Evolutionary conservation across 202 grass and related monocot genomes (phyloP).

Genomic region (Brachypodium distachyon): DNA sequence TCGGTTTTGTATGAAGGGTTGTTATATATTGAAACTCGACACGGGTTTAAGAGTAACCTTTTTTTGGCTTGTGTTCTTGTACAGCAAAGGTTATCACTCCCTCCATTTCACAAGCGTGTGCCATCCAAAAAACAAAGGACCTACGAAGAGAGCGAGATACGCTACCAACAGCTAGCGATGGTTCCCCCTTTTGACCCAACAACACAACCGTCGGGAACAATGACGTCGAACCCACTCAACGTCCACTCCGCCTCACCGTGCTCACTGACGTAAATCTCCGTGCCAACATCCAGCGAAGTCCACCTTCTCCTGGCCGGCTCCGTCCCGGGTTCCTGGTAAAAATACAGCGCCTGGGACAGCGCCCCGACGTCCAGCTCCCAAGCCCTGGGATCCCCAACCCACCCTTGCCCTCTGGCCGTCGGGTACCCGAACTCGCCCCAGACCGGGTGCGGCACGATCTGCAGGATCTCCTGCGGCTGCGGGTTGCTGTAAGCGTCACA

Average conservation of each 20-base stretch:
- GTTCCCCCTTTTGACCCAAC: neutral
- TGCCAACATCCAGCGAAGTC: slow-evolving; percentile 83
- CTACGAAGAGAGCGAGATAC: too few relatives aligned
- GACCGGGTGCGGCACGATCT: slow-evolving; percentile 70
- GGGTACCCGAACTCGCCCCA: slow-evolving; percentile 86
- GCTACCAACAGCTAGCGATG: neutral
- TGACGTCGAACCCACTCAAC: slow-evolving; percentile 60
- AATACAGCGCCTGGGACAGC: slow-evolving; percentile 64
- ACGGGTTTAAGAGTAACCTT: too few relatives aligned
- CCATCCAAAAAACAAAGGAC: too few relatives aligned
- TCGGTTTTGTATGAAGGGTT: too few relatives aligned
- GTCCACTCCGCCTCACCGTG: slow-evolving; percentile 65
- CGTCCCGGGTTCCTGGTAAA: slow-evolving; percentile 72
- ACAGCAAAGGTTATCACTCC: too few relatives aligned
- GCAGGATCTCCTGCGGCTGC: slow-evolving; percentile 90
- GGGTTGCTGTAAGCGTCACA: slow-evolving; percentile 94
- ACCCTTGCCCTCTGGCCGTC: slow-evolving; percentile 53
- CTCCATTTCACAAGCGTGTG: too few relatives aligned
- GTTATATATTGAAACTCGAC: too few relatives aligned
- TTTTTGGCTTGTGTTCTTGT: too few relatives aligned
- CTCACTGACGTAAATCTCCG: slow-evolving; percentile 61
- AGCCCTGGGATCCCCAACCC: slow-evolving; percentile 60
- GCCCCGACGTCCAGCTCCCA: slow-evolving; percentile 86
- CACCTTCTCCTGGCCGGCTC: slow-evolving; percentile 43
- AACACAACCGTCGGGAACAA: slow-evolving; percentile 34